Evolutionary conservation across 345 rosid species (phyloP), one percentile per base, ranked within the genome.

Genomic region (Physaria fendleri): DNA sequence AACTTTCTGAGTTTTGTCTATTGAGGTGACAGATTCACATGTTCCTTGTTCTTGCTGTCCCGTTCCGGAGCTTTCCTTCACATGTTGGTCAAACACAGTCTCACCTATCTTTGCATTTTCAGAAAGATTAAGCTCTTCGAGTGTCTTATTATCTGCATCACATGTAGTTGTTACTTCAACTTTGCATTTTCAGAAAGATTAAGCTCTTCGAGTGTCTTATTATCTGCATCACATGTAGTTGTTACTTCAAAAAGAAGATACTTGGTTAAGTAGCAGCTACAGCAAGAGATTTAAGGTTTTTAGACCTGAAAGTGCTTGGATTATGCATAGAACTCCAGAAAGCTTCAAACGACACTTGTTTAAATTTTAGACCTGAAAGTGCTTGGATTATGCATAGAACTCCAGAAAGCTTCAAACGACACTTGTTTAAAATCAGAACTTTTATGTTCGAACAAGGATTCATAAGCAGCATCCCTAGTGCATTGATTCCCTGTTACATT

Each of bases 101-200:
- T 66, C 72, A 21, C 72, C 78, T 30, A 32, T 48, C 23, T 69
- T 50, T 14, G 61, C 67, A 64, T 89, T 93, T 30, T 75, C 73
- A 13, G 90, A 83, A 58, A 89, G 77, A 78, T 79, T 57, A 70
- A 93, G 92, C 77, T 93, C 95, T 74, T 85, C 82, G 12, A 93
- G 73, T 48, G 70, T 64, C 58, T 76, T 68, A 62, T 83, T 87
- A 67, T 70, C 99, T 93, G 84, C 56, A 56, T 23, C 25, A 12
- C 32, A 8, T 39, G 13, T 22, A 18, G 52, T 38, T 30, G 39
- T n/a, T n/a, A n/a, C n/a, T n/a, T n/a, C n/a, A n/a, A n/a, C 23
- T 69, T 50, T 14, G 61, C 67, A 64, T 89, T 93, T 30, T 75
- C 73, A 13, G 90, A 83, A 58, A 89, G 77, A 78, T 79, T 57